These are phyloP conservation scores for Phlebopus sp. DNA, from an alignment of 1,284 basidiomycete genomes.

Conservation along the genomic window DNA sequence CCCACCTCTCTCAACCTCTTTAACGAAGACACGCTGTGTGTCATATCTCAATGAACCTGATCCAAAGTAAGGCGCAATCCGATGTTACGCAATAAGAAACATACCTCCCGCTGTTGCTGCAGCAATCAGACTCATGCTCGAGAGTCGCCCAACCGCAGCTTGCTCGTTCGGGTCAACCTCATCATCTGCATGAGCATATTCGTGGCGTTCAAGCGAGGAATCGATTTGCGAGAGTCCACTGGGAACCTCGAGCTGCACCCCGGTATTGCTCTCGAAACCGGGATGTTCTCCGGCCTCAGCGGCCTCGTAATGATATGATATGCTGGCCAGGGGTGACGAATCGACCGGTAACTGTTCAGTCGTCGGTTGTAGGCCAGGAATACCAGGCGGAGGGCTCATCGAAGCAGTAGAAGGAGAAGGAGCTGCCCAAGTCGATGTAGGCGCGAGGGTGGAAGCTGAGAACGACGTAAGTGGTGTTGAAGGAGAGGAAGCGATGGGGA, in stretches of 20 bases:
- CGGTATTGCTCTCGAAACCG: slow-evolving; percentile 6
- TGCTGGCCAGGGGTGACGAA: slow-evolving; percentile 8
- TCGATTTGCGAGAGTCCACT: slow-evolving; percentile 19
- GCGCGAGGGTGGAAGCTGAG: neutral
- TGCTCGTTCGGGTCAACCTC: slow-evolving; percentile 51
- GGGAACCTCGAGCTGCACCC: slow-evolving; percentile 4
- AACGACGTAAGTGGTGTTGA: slow-evolving; percentile 14
- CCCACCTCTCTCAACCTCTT: slow-evolving; percentile 79
- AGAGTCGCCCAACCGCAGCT: slow-evolving; percentile 83
- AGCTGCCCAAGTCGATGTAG: slow-evolving; percentile 12
- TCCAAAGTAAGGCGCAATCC: slow-evolving; percentile 9
- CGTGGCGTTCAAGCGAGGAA: slow-evolving; percentile 16
- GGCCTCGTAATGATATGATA: slow-evolving; percentile 18
- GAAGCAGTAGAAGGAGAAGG: neutral
- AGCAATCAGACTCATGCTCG: slow-evolving; percentile 92
- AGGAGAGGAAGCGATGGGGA: slow-evolving; percentile 22
- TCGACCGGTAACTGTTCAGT: slow-evolving; percentile 18
- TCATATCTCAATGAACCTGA: slow-evolving; percentile 62
- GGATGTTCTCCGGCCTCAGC: slow-evolving; percentile 13
- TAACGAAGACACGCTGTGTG: slow-evolving; percentile 68
- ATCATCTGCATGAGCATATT: slow-evolving; percentile 21
- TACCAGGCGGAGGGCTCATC: slow-evolving; percentile 10
- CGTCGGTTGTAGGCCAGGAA: slow-evolving; percentile 21
- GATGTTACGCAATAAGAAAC: slow-evolving; percentile 20
- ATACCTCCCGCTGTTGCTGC: slow-evolving; percentile 75